Evolutionary conservation across 73 alveolate species (phyloP).

Genomic region (Symbiodinium natans): DNA sequence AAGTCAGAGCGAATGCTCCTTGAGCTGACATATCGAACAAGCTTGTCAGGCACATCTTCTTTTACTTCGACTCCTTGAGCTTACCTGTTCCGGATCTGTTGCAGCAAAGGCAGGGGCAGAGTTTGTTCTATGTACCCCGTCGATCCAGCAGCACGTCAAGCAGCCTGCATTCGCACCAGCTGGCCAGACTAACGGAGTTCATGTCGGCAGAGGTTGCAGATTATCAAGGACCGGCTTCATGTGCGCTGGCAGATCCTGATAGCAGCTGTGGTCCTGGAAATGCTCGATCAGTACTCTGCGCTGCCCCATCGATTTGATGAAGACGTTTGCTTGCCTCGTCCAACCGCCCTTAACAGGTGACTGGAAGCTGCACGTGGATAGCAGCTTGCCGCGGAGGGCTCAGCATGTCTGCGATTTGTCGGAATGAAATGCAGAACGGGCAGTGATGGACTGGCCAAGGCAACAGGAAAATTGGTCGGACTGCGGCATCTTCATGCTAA

Average conservation of each 20-base stretch:
- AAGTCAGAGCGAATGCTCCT: no score
- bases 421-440: not conserved
- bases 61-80: not conserved
- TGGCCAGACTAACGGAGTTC: not conserved
- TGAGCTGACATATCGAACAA: no score
- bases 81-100: not conserved
- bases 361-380: not conserved
- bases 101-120: not conserved
- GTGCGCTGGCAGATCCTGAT: no score
- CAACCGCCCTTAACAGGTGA: no score
- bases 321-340: no score
- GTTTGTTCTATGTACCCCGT: no score
- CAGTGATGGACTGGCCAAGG: not conserved
- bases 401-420: not conserved
- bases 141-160: no score
- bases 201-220: not conserved
- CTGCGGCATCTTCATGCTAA: conserved; percentile 63
- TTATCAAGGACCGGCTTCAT: not conserved
- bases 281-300: no score
- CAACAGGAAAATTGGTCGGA: conserved; percentile 50
- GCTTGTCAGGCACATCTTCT: not conserved
- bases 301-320: no score
- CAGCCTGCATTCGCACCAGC: no score
- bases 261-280: no score
- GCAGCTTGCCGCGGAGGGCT: not conserved